These are phyloP conservation scores for Ambrosia hybrid DNA, from an alignment of 140 eudicot genomes.

Conservation along the genomic window DNA sequence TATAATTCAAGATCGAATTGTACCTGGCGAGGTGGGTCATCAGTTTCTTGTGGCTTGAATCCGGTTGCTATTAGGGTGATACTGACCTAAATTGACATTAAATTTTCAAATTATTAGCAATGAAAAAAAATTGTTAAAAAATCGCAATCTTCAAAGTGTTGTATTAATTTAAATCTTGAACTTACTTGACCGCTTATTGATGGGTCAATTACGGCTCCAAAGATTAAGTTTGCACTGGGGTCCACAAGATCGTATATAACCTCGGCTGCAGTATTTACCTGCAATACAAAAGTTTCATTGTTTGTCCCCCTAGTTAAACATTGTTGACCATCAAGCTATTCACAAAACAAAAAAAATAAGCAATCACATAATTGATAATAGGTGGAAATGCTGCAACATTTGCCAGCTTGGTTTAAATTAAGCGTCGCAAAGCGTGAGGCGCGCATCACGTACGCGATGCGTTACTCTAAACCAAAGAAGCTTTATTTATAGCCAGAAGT, in stretches of 20 bases:
- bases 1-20: not conserved
- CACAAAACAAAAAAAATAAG: too few relatives aligned
- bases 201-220: slow-evolving; percentile 89
- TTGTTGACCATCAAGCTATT: too few relatives aligned
- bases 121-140: too few relatives aligned
- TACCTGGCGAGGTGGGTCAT: slow-evolving; percentile 40
- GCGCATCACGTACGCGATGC: too few relatives aligned
- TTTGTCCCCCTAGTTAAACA: not conserved
- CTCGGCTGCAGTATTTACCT: slow-evolving; percentile 98
- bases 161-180: slow-evolving; percentile 8
- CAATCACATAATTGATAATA: too few relatives aligned
- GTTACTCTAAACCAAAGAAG: too few relatives aligned
- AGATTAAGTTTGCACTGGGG: slow-evolving; percentile 91
- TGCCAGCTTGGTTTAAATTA: too few relatives aligned
- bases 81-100: slow-evolving; percentile 57
- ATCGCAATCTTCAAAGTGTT: not conserved
- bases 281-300: slow-evolving; percentile 6
- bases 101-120: slow-evolving; percentile 5
- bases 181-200: slow-evolving; percentile 87
- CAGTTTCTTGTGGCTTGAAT: slow-evolving; percentile 82
- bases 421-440: too few relatives aligned
- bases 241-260: slow-evolving; percentile 93
- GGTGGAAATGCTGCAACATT: too few relatives aligned
- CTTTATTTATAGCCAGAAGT: too few relatives aligned
- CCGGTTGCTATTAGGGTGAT: slow-evolving; percentile 97